A percentile compares a stretch with the other conserved stretches of the same genome.
Conservation (phyloP, 2,329 filamentous ascomycete species). For the Phaeosphaeriaceae sp. region DNA sequence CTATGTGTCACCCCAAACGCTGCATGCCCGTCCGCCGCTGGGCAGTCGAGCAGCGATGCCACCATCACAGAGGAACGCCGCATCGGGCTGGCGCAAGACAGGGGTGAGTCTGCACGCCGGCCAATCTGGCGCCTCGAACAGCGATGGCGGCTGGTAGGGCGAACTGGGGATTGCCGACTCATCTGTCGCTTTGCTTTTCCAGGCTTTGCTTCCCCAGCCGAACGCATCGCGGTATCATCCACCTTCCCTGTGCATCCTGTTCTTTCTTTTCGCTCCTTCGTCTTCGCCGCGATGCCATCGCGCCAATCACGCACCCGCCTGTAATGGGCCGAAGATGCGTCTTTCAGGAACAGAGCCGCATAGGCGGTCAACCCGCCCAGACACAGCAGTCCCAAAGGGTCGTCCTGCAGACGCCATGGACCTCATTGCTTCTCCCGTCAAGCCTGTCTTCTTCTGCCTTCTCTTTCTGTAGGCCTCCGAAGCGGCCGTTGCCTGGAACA, state of each 20-base stretch:
- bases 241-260: not conserved
- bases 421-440: constrained; percentile 27
- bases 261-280: constrained; percentile 7
- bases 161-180: too few relatives aligned
- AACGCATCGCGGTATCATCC: constrained; percentile 13
- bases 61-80: constrained; percentile 11
- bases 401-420: constrained; percentile 39
- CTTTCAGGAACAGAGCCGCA: constrained; percentile 22
- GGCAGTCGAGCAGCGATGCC: constrained; percentile 21
- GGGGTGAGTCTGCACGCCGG: constrained; percentile 9
- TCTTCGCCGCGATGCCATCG: not conserved
- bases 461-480: constrained; percentile 20
- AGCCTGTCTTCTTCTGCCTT: constrained; percentile 28
- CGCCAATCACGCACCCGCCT: not conserved
- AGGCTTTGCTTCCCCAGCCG: constrained; percentile 15
- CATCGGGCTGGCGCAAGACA: constrained; percentile 2
- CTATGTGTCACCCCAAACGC: constrained; percentile 36
- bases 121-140: constrained; percentile 27
- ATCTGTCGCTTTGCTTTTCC: constrained; percentile 34
- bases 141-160: constrained; percentile 25
- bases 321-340: not conserved
- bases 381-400: constrained; percentile 36
- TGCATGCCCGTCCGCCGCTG: constrained; percentile 11
- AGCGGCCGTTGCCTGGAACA: constrained; percentile 16
- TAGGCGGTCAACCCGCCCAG: constrained; percentile 31